Evolutionary conservation across 192 early-diverging fungal genomes (phyloP), one percentile per base, ranked within the genome.

Genomic region (Rhizoclosmatium globosum): DNA sequence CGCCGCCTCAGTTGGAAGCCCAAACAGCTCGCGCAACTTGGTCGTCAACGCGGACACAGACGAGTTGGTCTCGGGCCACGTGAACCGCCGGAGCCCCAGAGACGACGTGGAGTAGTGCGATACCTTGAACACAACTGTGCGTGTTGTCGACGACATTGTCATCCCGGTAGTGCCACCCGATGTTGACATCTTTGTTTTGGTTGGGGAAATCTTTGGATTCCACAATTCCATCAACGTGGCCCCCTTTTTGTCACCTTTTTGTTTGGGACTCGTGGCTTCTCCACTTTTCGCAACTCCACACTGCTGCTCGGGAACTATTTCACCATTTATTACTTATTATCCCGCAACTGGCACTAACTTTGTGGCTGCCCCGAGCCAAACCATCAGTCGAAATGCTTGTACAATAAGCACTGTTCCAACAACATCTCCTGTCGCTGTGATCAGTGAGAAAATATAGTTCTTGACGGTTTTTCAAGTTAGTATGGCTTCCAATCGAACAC

Each of bases 371-470:
- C 68, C 68, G n/a, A 74, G 13, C 4, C 21, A 67, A 6, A 56
- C 76, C 7, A 79, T 13, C 6, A 80, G 7, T 17, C 42, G 57
- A 57, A 81, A 81, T 11, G 44, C 73, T 39, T 57, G 38, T 11
- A 81, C 68, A 65, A 82, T 73, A 13, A 84, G 57, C 9, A 82
- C 43, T 3, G 82, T 83, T 23, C 82, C 82, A 21, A 73, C 41
- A 0, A 84, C 81, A 73, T 84, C 82, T n/a, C 81, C 74, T n/a
- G 81, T 45, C 17, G 82, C 77, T 2, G 82, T 84, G 6, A 84
- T 67, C 6, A 84, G 56, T 46, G 82, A 73, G 64, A 84, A 83
- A 15, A 82, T 64, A 47, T 83, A 84, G 47, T 84, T 78, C 50
- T 53, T 82, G 75, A 47, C 81, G 74, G 58, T 83, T 76, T 17